Base-by-base conservation (phyloP, 495 filamentous ascomycete species). In the Penicillium subrubescens region DNA sequence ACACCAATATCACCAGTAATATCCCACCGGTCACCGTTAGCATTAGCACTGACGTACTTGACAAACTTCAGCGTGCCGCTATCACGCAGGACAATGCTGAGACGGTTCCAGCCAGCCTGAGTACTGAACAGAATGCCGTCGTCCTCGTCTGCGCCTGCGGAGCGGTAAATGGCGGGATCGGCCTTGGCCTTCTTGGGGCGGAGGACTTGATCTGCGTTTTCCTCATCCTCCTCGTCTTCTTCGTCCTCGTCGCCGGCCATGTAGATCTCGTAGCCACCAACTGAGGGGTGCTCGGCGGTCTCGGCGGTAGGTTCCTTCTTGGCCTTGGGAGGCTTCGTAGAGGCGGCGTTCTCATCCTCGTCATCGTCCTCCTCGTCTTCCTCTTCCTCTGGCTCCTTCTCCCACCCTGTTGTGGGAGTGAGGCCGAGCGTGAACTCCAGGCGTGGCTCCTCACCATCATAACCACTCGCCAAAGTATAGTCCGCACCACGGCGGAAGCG, bases 21-120 rank as follows among this genome's bases (percentile, higher is more conserved):
- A 81, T 99, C 95, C 94, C 94, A 99, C 41, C 95, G 84, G 77
- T 97, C 96, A 17, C 95, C 94, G 71, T 85, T 86, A 5, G 95
- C 94, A 35, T 78, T 83, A 17, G 79, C 81, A 80, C 90, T 94
- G 41, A 98, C 91, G 75, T 97, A 99, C 83, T 98, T 99, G 71
- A 97, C 93, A 73, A 98, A 98, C 77, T 90, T 87, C 70, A 99
- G 83, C 8, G 90, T 89, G 8, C 92, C 93, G 57, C 84, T 86
- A 72, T 99, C 95, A 52, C 96, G 86, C 51, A 99, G 79, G 15
- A 98, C 96, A 51, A 99, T 85, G 67, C 87, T 90, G 75, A 98
- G 82, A 46, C 87, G 89, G 76, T 97, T 97, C 94, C 94, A 99
- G 11, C 87, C 81, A 0, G 93, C 90, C 1, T 92, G 89, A 74